Base-by-base conservation (phyloP, 1,139 yeast species). In the Trichomonascaceae sp. region DNA sequence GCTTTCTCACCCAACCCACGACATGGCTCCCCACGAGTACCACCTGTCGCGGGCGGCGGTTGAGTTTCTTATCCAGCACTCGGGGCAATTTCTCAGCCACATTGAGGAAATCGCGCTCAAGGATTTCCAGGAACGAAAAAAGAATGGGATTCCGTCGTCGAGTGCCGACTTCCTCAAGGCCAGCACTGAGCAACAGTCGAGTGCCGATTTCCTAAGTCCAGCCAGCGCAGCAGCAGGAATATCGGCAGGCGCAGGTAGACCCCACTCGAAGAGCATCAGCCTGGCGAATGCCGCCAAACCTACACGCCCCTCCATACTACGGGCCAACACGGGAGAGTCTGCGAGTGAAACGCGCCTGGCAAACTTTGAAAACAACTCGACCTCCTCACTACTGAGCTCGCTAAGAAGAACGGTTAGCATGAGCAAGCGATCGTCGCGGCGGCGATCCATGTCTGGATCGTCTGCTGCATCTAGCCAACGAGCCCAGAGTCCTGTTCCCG, bases 1-100 rank as follows among this genome's bases (percentile, higher is more conserved):
- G 13, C 64, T 92, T 32, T 80, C 93, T 2, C 97, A 89, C 53
- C 95, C 96, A 4, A 71, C 68, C 46, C 97, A 89, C 55, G 95
- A 85, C 53, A 72, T 87, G 75, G 73, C 78, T 33, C 96, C 97
- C 1, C 79, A 75, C 26, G 96, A 89, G 55, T 87, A 87, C 57
- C 92, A 82, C 15, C 62, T 85, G 25, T 81, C 94, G 2, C 84
- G 89, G 46, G 68, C 76, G 8, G 95, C 84, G 18, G 79, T 89
- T 22, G 93, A 87, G 51, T 85, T 89, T 46, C 68, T 89, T 59
- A 81, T 89, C 38, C 89, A 79, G 45, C 85, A 87, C 52, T 43
- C 48, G 17, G 78, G 79, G 54, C 76, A 76, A 54, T 64, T 85
- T 36, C 60, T 84, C 39, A 85, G 89, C 4, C 69, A 69, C 17